Base-by-base conservation (phyloP, 139 green algal genomes). In the Monoraphidium neglectum region DNA sequence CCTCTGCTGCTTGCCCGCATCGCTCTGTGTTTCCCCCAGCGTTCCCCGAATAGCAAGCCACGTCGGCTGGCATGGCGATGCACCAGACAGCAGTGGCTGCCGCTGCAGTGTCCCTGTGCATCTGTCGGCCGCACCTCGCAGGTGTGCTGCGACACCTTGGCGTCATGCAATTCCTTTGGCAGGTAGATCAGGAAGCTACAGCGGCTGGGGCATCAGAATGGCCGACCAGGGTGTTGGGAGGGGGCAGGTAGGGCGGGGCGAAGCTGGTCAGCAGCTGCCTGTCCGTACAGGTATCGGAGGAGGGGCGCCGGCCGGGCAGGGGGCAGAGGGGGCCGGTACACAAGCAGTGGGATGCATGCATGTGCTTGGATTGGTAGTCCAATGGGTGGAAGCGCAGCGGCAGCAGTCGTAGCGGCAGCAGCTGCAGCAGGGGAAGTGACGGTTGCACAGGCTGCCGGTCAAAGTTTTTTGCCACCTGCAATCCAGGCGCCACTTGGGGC, bases 101-200 rank as follows among this genome's bases (percentile, higher is more conserved):
- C 18, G 51, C 51, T 28, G 18, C 51, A 60, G 18, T 18, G 18
- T 28, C 18, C 57, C 6, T 33, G n/a, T 65, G n/a, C 57, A 32
- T 65, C 43, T 69, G 18, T 8, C 62, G 21, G 10, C 36, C 68
- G n/a, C 69, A 91, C 87, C 82, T 89, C 81, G 74, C 89, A 95
- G 12, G 30, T 64, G 10, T 90, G 72, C 26, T 80, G 76, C 3
- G 71, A 57, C 15, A 94, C 71, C 64, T 88, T 90, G 8, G 67
- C 90, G 26, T 63, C 78, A 75, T 95, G 90, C 53, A 95, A 79
- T 51, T 91, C 83, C 49, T 85, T 57, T 0, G 91, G 89, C 32
- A 98, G 82, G 66, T 93, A 94, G 26, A 98, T 84, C 3, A 97
- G 62, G 77, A 95, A 95, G 85, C 77, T 86, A 84, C 93, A 97